A percentile compares a stretch with the other conserved stretches of the same genome.
phyloP scores from a whole-genome alignment of 2,329 filamentous ascomycete genomes.

The Bipolaris sorokiniana region DNA sequence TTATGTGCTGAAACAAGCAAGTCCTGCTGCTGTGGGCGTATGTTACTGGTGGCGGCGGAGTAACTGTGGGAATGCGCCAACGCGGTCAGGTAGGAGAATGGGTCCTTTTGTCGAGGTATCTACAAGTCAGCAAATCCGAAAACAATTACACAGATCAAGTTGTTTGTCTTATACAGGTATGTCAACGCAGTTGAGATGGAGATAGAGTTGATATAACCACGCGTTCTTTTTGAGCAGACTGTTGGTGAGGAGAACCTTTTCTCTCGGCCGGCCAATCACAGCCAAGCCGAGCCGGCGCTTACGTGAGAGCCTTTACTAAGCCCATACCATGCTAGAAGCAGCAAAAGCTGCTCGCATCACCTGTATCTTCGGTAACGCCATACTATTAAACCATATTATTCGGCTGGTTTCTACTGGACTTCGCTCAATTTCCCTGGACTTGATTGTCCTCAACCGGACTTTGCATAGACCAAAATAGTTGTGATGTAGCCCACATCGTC shows the following conservation, averaged over 20 bases:
- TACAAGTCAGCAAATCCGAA: slow-evolving; percentile 4
- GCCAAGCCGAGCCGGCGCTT: slow-evolving; percentile 4
- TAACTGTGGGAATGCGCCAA: background rate
- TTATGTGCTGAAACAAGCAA: background rate
- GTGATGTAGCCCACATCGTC: background rate
- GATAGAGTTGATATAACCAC: background rate
- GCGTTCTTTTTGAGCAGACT: slow-evolving; percentile 12
- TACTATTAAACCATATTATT: too few relatives aligned
- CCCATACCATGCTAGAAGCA: background rate
- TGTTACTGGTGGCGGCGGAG: background rate
- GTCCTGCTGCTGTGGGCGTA: background rate
- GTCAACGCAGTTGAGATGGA: slow-evolving; percentile 4
- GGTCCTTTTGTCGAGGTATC: background rate
- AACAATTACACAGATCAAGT: slow-evolving; percentile 9
- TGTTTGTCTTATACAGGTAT: background rate
- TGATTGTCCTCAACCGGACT: too few relatives aligned
- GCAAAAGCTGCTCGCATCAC: background rate
- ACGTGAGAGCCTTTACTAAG: slow-evolving; percentile 9
- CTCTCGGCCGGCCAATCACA: slow-evolving; percentile 6
- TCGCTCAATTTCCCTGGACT: too few relatives aligned
- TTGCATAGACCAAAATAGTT: too few relatives aligned
- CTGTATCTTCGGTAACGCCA: background rate
- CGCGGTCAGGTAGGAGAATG: background rate
- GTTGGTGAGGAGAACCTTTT: slow-evolving; percentile 5
- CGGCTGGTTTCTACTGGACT: too few relatives aligned